Percentiles rank a stretch among this genome's conserved stretches.
These are phyloP conservation scores for Tremella fuciformis DNA, from an alignment of 768 basidiomycete genomes.

Conservation along the genomic window DNA sequence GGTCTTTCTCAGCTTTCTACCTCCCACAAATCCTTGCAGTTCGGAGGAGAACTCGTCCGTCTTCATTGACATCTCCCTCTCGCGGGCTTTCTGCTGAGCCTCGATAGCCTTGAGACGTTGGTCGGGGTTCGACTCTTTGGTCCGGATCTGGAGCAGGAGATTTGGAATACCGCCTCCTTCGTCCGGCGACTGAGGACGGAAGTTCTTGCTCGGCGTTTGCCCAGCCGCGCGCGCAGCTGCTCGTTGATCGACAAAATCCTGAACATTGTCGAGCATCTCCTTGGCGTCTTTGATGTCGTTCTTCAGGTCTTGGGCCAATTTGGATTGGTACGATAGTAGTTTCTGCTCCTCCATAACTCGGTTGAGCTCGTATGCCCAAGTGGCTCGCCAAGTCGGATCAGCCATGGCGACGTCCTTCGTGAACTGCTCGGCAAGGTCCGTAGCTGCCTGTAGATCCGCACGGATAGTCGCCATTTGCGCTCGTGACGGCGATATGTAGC, in stretches of 20 bases:
- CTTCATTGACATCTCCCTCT: conserved; percentile 64
- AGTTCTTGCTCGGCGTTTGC: conserved; percentile 54
- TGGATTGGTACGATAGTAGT: conserved; percentile 87
- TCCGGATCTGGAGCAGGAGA: conserved; percentile 76
- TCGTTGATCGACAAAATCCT: conserved; percentile 64
- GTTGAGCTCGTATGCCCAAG: conserved; percentile 94
- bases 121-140: conserved; percentile 75
- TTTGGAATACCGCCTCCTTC: conserved; percentile 70
- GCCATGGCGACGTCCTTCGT: conserved; percentile 81
- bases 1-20: conserved; percentile 89
- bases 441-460: conserved; percentile 66
- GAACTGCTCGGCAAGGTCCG: conserved; percentile 69
- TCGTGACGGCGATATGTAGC: conserved; percentile 78
- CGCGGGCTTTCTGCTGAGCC: conserved; percentile 73
- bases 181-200: conserved; percentile 64
- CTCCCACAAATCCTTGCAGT: conserved; percentile 76
- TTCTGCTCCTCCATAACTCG: conserved; percentile 97
- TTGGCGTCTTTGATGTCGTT: conserved; percentile 88
- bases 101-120: conserved; percentile 88
- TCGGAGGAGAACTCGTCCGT: conserved; percentile 76
- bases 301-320: conserved; percentile 78
- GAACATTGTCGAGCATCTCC: conserved; percentile 84
- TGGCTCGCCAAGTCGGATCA: conserved; percentile 97
- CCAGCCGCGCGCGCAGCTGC: neutral
- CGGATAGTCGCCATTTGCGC: conserved; percentile 67